A percentile compares a stretch with the other conserved stretches of the same genome.
Evolutionary conservation across 1,284 basidiomycete species (phyloP).

Genomic region (Leucoagaricus sp.): DNA sequence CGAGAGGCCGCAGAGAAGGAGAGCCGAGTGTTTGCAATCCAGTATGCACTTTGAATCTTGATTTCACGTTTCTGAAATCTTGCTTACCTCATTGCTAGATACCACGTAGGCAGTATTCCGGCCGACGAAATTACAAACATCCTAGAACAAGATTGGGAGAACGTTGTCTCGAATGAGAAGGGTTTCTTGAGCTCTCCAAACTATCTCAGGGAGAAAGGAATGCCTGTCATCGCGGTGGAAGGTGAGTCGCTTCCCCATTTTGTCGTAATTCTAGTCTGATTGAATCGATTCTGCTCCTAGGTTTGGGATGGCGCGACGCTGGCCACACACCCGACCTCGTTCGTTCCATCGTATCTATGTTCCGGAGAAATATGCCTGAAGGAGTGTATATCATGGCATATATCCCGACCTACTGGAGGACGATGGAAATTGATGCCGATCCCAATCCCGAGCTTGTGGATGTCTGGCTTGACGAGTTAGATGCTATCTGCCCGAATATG

Average conservation of each 20-base stretch:
- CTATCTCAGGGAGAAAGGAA: constrained; percentile 66
- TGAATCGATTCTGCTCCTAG: constrained; percentile 28
- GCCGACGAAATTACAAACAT: constrained; percentile 58
- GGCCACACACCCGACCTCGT: constrained; percentile 64
- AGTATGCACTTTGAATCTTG: constrained; percentile 48
- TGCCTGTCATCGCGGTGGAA: constrained; percentile 70
- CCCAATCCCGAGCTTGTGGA: constrained; percentile 59
- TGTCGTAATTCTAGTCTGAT: background rate
- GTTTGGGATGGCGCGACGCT: constrained; percentile 63
- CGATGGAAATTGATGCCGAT: constrained; percentile 66
- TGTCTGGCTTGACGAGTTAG: constrained; percentile 71
- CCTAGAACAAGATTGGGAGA: constrained; percentile 66
- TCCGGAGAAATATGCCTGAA: constrained; percentile 62
- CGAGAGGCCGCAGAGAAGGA: constrained; percentile 73
- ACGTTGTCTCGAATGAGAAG: constrained; percentile 62
- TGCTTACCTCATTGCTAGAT: constrained; percentile 46
- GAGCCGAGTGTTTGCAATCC: constrained; percentile 76
- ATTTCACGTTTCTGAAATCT: constrained; percentile 5
- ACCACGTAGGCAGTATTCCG: constrained; percentile 70
- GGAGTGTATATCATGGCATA: constrained; percentile 75
- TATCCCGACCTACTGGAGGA: constrained; percentile 69
- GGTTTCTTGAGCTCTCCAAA: constrained; percentile 66
- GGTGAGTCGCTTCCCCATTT: constrained; percentile 42
- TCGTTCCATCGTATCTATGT: constrained; percentile 51
- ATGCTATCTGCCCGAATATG: constrained; percentile 77